Base-by-base conservation (phyloP, 23 red algal genomes). In the Cyanidium caldarium region DNA sequence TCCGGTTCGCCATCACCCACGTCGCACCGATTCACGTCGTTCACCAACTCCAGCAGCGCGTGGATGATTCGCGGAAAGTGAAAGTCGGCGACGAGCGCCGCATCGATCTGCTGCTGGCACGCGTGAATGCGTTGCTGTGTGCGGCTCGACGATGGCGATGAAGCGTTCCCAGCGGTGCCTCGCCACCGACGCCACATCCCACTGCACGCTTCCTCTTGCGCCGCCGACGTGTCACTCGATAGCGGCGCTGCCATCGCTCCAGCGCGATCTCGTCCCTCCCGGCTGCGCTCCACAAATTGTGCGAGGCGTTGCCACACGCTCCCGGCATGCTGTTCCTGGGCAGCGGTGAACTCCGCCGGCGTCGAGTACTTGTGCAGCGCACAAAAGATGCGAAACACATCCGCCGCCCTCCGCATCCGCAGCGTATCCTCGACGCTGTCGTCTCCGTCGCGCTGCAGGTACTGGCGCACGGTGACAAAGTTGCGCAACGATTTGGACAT, bases 401-500 rank as follows among this genome's bases (percentile, higher is more conserved):
- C 23, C 23, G 91, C 80, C 61, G 81, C 73, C 26, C 57, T 82
- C 0, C 70, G 68, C 33, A 21, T 12, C 3, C 51, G 51, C 51
- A 21, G 7, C 10, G 31, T 5, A 25, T 61, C 13, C 19, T 21
- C 31, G n/a, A 28, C n/a, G 51, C 23, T 28, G 7, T 61, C 10
- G 7, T 61, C 51, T 7, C 51, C 21, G n/a, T 28, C 19, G 7
- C 51, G n/a, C n/a, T 72, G 17, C 67, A 87, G 39, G 38, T 72
- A 78, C 1, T 80, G 66, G 23, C 78, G 44, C 58, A 96, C 87
- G 36, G 79, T 84, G 38, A 84, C 84, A 58, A 87, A 87, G 69
- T 96, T 96, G 35, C 86, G 84, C 17, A 87, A 68, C 42, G 91
- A 96, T 58, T 96, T 96, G 74, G 81, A 82, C 91, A 96, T 96